phyloP scores from a whole-genome alignment of 1,139 yeast species.

The Debaryomyces udenii region DNA sequence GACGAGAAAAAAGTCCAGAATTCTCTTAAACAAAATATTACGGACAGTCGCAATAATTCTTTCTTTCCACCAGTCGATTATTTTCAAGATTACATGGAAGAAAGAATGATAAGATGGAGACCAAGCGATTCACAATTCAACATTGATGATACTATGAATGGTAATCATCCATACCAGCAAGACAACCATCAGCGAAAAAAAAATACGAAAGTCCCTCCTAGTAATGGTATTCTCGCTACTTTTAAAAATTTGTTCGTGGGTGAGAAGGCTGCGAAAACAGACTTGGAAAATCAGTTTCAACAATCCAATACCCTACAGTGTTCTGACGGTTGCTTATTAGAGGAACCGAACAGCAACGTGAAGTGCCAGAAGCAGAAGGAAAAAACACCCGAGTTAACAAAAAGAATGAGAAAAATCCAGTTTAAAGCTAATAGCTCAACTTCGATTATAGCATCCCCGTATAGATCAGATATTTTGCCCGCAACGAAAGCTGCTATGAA shows the following conservation, averaged over 20 bases:
- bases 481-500: constrained; percentile 5
- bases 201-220: not conserved
- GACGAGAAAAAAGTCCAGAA: not conserved
- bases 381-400: constrained; percentile 11
- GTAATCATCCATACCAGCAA: constrained; percentile 45
- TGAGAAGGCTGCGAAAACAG: constrained; percentile 2
- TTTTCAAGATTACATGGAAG: constrained; percentile 51
- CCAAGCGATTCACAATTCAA: constrained; percentile 50
- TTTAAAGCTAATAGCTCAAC: constrained; percentile 24
- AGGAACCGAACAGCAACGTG: not conserved
- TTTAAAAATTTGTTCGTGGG: not conserved
- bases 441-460: constrained; percentile 21
- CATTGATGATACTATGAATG: constrained; percentile 35
- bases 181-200: constrained; percentile 1
- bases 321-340: not conserved
- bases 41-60: constrained; percentile 18
- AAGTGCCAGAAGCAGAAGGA: not conserved
- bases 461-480: constrained; percentile 5
- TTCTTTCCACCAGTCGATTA: constrained; percentile 27
- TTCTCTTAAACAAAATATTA: constrained; percentile 18
- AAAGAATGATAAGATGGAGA: constrained; percentile 53
- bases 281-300: constrained; percentile 1
- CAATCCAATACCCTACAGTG: not conserved
- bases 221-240: not conserved
- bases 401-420: constrained; percentile 8